Base-by-base conservation (phyloP, 371 early-diverging fungal genomes). In the Entomophthora muscae region DNA sequence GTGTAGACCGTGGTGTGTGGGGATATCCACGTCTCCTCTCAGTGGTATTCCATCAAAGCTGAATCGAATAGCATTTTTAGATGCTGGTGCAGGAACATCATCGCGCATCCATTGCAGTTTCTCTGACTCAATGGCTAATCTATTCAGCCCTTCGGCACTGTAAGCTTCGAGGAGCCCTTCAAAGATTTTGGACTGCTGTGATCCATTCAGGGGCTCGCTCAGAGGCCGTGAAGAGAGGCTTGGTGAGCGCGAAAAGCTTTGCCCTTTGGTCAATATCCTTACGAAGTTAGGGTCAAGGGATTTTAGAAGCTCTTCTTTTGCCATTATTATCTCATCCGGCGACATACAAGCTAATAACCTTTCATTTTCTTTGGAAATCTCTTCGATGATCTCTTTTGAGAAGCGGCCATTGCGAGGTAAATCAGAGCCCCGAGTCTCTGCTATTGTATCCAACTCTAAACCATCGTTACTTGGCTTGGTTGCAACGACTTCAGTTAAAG, bases 41-140 rank as follows among this genome's bases (percentile, higher is more conserved):
- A 91, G 65, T 0, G 84, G 70, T 22, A 71, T 67, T 17, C 92
- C 95, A 32, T 82, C 71, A 33, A 93, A 85, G 63, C 87, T 90
- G 67, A 91, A 92, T 31, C 93, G 78, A 13, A 71, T 71, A 0
- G 80, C 69, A 2, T 68, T 69, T 22, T 65, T 58, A 7, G 67
- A 64, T 32, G 67, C 70, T 24, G 65, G 57, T 26, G 67, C 67
- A 7, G 71, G 61, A 24, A 68, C 69, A 65, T 12, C 58, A 29
- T 61, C 72, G 28, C 42, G 53, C 76, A 83, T 85, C 87, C 89
- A 89, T 53, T 80, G 81, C 61, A 86, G 57, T 60, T 86, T 89
- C 26, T 86, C 84, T 5, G 73, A 66, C 64, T 86, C 85, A 0
- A 72, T 51, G 0, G 81, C 78, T 1, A 80, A 26, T n/a, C 5